Percentiles rank a stretch among this genome's conserved stretches.
Evolutionary conservation across 352 stramenopile species (phyloP).

Genomic region (Salisapilia sapeloensis): DNA sequence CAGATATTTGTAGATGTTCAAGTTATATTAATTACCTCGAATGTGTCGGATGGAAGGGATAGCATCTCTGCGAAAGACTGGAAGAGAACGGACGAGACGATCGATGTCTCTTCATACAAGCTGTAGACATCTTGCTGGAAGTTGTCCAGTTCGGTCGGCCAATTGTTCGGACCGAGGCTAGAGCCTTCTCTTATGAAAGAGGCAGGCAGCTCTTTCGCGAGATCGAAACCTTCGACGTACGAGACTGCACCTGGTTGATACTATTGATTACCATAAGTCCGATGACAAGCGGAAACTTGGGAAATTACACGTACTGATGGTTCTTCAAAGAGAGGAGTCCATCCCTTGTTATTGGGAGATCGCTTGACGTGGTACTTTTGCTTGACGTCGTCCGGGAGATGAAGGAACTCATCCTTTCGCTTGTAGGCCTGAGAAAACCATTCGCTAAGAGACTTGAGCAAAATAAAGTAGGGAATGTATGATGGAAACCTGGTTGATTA

Average conservation of each 20-base stretch:
- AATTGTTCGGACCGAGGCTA: slow-evolving; percentile 63
- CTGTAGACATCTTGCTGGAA: slow-evolving; percentile 54
- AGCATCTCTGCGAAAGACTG: slow-evolving; percentile 72
- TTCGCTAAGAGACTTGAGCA: slow-evolving; percentile 2
- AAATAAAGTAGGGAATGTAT: no score
- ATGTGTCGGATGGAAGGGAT: slow-evolving; percentile 28
- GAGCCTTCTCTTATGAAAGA: slow-evolving; percentile 37
- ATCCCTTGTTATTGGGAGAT: slow-evolving; percentile 49
- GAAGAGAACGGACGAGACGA: slow-evolving; percentile 46
- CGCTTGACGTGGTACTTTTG: slow-evolving; percentile 64
- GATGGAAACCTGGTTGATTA: slow-evolving; percentile 23
- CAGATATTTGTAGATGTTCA: no score
- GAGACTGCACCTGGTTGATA: slow-evolving; percentile 67
- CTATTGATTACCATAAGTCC: slow-evolving; percentile 7
- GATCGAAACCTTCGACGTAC: slow-evolving; percentile 57
- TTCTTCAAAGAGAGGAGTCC: slow-evolving; percentile 73
- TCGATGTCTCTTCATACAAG: slow-evolving; percentile 57
- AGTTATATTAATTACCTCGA: no score
- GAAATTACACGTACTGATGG: slow-evolving; percentile 24
- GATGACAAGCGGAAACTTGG: neutral
- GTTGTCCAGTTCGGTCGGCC: slow-evolving; percentile 31
- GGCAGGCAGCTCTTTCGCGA: slow-evolving; percentile 33
- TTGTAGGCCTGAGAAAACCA: slow-evolving; percentile 22
- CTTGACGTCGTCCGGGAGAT: slow-evolving; percentile 39
- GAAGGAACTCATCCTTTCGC: slow-evolving; percentile 50